Percentiles rank a stretch among this genome's conserved stretches.
These are phyloP conservation scores for Lactarius psammicola DNA, from an alignment of 768 basidiomycete genomes.

Conservation along the genomic window DNA sequence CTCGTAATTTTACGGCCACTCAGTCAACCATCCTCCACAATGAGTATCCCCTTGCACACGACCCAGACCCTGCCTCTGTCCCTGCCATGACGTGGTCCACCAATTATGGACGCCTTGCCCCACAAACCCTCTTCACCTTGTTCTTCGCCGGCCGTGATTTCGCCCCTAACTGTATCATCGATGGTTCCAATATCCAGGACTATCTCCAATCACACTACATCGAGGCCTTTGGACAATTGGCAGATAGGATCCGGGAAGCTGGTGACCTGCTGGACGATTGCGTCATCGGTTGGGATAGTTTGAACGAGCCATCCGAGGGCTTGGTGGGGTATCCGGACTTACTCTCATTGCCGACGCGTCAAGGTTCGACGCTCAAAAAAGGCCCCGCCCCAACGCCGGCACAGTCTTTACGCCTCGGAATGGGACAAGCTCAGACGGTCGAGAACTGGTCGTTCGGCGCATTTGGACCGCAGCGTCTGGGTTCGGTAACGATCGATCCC, in stretches of 20 bases:
- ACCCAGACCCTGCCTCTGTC: conserved; percentile 65
- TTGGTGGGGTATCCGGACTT: conserved; percentile 71
- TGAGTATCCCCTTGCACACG: conserved; percentile 71
- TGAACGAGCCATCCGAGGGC: conserved; percentile 95
- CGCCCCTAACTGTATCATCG: conserved; percentile 88
- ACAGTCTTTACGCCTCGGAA: conserved; percentile 81
- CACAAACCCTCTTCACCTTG: conserved; percentile 88
- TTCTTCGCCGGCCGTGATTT: conserved; percentile 91
- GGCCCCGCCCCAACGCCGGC: conserved; percentile 85
- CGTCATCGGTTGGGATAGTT: conserved; percentile 93
- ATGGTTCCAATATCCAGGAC: conserved; percentile 89
- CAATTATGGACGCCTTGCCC: conserved; percentile 86
- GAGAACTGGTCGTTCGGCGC: conserved; percentile 79
- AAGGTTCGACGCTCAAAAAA: conserved; percentile 76
- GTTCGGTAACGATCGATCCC: conserved; percentile 81
- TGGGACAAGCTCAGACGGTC: conserved; percentile 80
- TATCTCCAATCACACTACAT: conserved; percentile 79
- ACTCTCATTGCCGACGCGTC: conserved; percentile 56
- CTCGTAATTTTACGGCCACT: conserved; percentile 79
- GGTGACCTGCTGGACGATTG: conserved; percentile 80
- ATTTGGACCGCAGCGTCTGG: conserved; percentile 73
- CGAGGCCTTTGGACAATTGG: conserved; percentile 70
- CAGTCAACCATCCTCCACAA: conserved; percentile 84
- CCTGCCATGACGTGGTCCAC: conserved; percentile 98
- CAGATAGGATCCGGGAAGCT: conserved; percentile 70